phyloP scores from a whole-genome alignment of 805 yeast species.

The Tetrapisispora taiwanensis region DNA sequence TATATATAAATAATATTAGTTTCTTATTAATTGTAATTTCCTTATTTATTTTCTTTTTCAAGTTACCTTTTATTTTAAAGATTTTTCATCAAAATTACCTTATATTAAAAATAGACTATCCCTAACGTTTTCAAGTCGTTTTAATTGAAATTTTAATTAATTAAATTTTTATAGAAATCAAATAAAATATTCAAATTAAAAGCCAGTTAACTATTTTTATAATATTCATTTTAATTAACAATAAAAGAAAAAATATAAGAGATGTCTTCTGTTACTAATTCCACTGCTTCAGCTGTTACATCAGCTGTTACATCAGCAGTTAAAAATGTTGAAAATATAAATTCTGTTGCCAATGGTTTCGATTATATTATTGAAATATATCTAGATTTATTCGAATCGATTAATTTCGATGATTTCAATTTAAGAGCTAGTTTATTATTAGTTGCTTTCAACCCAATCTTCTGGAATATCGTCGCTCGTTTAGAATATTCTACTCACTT shows the following conservation, averaged over 20 bases:
- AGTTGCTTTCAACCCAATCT: slow-evolving; percentile 84
- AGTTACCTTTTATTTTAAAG: too few species aligned
- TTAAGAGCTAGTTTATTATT: slow-evolving; percentile 44
- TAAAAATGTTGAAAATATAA: not conserved
- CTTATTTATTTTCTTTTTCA: too few species aligned
- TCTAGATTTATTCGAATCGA: slow-evolving; percentile 6
- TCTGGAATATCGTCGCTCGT: slow-evolving; percentile 92
- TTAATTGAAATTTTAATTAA: too few species aligned
- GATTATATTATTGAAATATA: slow-evolving; percentile 7
- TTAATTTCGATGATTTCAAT: slow-evolving; percentile 15
- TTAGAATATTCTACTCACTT: slow-evolving; percentile 69
- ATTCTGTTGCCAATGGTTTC: not conserved
- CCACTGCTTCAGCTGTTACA: not conserved
- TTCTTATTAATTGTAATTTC: too few species aligned
- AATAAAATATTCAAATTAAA: too few species aligned
- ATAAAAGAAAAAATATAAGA: not conserved
- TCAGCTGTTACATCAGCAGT: not conserved
- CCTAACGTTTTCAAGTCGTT: not conserved
- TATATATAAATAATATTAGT: too few species aligned
- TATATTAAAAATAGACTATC: not conserved
- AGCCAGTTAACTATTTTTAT: too few species aligned
- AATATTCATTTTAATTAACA: too few species aligned
- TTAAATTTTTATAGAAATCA: not conserved
- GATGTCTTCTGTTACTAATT: not conserved
- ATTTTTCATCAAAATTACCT: too few species aligned